These are phyloP conservation scores for Stephanocyclus meneghinianus DNA, from an alignment of 352 stramenopile species.

Conservation along the genomic window DNA sequence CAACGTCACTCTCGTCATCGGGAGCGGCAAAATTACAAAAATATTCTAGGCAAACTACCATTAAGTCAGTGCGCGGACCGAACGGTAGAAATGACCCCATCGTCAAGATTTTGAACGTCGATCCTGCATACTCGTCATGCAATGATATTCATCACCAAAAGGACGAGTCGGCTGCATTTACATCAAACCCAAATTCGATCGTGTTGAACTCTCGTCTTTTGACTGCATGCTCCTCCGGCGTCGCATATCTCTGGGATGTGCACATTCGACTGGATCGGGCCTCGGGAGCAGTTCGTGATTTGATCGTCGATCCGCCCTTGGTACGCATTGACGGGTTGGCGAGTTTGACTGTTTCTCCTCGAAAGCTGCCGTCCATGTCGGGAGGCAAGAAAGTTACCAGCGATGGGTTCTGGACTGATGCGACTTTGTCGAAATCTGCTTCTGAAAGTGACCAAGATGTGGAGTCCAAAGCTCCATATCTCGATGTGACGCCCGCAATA, in stretches of 20 bases:
- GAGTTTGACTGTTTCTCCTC: slow-evolving; percentile 32
- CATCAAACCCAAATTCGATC: slow-evolving; percentile 12
- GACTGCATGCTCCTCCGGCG: slow-evolving; percentile 43
- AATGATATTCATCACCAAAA: slow-evolving; percentile 15
- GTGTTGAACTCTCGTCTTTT: slow-evolving; percentile 25
- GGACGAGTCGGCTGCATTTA: background rate
- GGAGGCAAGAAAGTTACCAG: background rate
- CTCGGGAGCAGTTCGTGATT: slow-evolving; percentile 34
- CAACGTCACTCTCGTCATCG: slow-evolving; percentile 5
- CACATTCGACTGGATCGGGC: slow-evolving; percentile 34
- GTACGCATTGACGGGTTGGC: slow-evolving; percentile 47
- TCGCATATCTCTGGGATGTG: slow-evolving; percentile 53
- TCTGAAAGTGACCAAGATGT: background rate
- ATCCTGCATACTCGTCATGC: slow-evolving; percentile 34
- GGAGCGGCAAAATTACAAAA: slow-evolving; percentile 11
- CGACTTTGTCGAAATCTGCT: slow-evolving; percentile 11
- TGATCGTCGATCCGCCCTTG: slow-evolving; percentile 45
- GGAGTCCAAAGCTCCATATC: slow-evolving; percentile 23
- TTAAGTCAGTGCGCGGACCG: slow-evolving; percentile 60
- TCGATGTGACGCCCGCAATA: slow-evolving; percentile 12
- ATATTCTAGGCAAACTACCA: slow-evolving; percentile 34
- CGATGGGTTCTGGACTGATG: slow-evolving; percentile 35
- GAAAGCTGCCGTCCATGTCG: slow-evolving; percentile 23
- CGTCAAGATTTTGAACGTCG: slow-evolving; percentile 40
- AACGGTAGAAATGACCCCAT: slow-evolving; percentile 59